A percentile compares a stretch with the other conserved stretches of the same genome.
Conservation (phyloP, 768 basidiomycete species). For the Thelephora aurantiotincta region DNA sequence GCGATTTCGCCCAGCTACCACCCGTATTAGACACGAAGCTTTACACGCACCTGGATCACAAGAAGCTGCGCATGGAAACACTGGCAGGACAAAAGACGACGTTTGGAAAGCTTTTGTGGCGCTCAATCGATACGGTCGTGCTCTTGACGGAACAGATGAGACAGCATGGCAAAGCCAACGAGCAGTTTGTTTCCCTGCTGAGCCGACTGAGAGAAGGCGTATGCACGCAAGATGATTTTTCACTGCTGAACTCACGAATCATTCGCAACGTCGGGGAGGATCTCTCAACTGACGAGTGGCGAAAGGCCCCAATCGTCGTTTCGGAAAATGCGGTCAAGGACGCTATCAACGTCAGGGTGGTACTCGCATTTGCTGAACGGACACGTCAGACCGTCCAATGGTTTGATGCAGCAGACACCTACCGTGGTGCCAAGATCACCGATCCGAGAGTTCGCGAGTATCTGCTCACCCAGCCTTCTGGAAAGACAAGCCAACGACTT, state of each 20-base stretch:
- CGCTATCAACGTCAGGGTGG: conserved; percentile 17
- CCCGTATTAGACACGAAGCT: conserved; percentile 19
- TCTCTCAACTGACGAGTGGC: conserved; percentile 11
- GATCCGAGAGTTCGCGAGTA: too few species aligned
- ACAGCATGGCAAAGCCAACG: conserved; percentile 13
- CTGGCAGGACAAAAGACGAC: conserved; percentile 8
- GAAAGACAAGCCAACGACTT: conserved; percentile 17
- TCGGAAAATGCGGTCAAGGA: conserved; percentile 23
- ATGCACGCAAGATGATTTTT: conserved; percentile 15
- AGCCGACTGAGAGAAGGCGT: conserved; percentile 11
- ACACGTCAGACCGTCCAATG: background rate
- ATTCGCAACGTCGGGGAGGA: conserved; percentile 4
- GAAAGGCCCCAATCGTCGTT: conserved; percentile 21
- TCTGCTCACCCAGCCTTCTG: conserved; percentile 10
- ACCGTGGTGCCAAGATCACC: too few species aligned
- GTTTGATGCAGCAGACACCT: too few species aligned
- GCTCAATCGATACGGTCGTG: conserved; percentile 17
- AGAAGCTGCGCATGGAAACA: background rate
- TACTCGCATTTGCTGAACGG: conserved; percentile 14
- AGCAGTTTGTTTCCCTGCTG: conserved; percentile 12
- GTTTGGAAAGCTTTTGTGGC: conserved; percentile 22
- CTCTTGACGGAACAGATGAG: conserved; percentile 14
- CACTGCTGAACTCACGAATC: conserved; percentile 8
- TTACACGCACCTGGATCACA: conserved; percentile 5
- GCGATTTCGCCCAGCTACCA: conserved; percentile 28